Percentiles rank a stretch among this genome's conserved stretches.
phyloP scores from a whole-genome alignment of 202 grass and related monocot genomes.

The Panicum virgatum region DNA sequence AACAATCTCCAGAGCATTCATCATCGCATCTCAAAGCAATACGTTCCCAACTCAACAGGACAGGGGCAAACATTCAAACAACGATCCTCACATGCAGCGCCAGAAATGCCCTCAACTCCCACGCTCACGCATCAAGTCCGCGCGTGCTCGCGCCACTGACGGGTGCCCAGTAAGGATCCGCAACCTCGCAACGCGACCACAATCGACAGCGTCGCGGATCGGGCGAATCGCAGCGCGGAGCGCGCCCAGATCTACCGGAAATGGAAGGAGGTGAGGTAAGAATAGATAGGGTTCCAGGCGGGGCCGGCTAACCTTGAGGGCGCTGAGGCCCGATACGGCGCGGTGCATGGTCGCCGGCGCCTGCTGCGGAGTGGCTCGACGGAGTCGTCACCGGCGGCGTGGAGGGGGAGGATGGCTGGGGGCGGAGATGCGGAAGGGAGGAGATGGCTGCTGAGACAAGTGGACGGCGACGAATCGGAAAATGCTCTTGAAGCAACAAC shows the following conservation, averaged over 20 bases:
- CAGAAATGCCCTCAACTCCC: not conserved
- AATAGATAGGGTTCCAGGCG: slow-evolving; percentile 29
- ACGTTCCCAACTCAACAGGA: not conserved
- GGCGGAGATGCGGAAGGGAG: slow-evolving; percentile 13
- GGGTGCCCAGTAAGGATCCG: not conserved
- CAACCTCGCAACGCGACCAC: not conserved
- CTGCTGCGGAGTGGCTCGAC: slow-evolving; percentile 17
- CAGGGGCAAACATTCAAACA: not conserved
- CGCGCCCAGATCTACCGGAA: slow-evolving; percentile 45
- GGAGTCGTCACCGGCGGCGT: slow-evolving; percentile 38
- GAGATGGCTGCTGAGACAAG: no score
- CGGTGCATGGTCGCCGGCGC: slow-evolving; percentile 61
- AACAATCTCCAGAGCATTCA: not conserved
- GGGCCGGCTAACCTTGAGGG: slow-evolving; percentile 66
- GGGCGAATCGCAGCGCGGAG: slow-evolving; percentile 9
- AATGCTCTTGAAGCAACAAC: no score
- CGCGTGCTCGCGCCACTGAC: not conserved
- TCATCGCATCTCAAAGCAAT: slow-evolving; percentile 4
- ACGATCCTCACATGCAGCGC: not conserved
- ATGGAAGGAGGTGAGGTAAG: not conserved
- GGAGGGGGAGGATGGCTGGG: not conserved
- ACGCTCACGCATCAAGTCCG: slow-evolving; percentile 6
- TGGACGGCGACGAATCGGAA: slow-evolving; percentile 23
- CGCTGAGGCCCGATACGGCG: slow-evolving; percentile 54
- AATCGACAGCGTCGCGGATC: slow-evolving; percentile 33